phyloP scores from a whole-genome alignment of 768 basidiomycete species.

The Hygrocybe coccinea region DNA sequence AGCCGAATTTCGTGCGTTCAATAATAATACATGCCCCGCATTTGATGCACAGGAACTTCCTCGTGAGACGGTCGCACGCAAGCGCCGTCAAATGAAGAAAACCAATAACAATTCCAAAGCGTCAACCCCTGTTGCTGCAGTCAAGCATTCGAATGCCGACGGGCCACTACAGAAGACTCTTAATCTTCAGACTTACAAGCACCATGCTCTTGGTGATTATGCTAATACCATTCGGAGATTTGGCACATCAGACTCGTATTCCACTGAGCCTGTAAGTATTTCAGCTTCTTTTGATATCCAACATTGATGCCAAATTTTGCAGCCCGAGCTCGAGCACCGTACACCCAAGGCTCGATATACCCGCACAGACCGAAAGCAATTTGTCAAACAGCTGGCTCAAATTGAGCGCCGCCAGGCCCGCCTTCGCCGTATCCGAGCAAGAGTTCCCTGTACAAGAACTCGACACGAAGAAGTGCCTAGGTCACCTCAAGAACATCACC shows the following conservation, averaged over 20 bases:
- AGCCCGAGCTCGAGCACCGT: conserved; percentile 36
- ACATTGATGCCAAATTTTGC: neutral
- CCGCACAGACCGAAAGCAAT: conserved; percentile 23
- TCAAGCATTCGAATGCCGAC: neutral
- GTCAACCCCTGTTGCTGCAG: neutral
- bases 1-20: conserved; percentile 25
- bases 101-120: conserved; percentile 1
- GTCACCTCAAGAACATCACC: conserved; percentile 6
- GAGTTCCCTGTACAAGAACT: conserved; percentile 18
- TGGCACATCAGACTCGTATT: conserved; percentile 33
- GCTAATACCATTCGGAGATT: conserved; percentile 23
- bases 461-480: conserved; percentile 19
- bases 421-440: neutral
- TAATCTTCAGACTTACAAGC: conserved; percentile 34
- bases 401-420: conserved; percentile 9
- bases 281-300: neutral
- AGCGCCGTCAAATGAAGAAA: conserved; percentile 9
- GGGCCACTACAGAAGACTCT: conserved; percentile 14
- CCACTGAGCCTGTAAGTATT: conserved; percentile 34
- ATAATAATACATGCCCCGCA: conserved; percentile 16
- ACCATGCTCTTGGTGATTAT: conserved; percentile 38
- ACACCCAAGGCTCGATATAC: conserved; percentile 21
- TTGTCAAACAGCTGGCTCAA: conserved; percentile 21
- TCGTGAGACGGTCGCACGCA: conserved; percentile 30
- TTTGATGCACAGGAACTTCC: conserved; percentile 35